These are phyloP conservation scores for Alternaria ethzedia DNA, from an alignment of 2,329 filamentous ascomycete species.

Conservation along the genomic window DNA sequence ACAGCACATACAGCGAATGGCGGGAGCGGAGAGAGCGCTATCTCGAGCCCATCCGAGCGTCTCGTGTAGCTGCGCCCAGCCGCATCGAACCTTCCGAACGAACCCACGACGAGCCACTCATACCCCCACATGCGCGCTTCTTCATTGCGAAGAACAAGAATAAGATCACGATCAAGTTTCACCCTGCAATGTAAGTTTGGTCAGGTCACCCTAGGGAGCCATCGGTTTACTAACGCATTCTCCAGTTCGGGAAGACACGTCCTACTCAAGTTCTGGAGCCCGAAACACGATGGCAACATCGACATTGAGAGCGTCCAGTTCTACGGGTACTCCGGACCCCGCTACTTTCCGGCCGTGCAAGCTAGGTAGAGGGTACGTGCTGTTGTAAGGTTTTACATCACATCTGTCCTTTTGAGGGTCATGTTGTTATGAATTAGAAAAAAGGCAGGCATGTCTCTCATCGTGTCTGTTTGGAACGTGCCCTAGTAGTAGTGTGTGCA, in stretches of 20 bases:
- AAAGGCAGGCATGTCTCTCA: background rate
- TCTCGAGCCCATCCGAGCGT: slow-evolving; percentile 37
- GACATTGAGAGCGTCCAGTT: slow-evolving; percentile 87
- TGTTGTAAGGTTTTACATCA: background rate
- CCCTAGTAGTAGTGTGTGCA: background rate
- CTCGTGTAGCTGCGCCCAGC: slow-evolving; percentile 41
- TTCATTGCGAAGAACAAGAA: slow-evolving; percentile 82
- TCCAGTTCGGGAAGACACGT: slow-evolving; percentile 77
- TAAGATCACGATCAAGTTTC: slow-evolving; percentile 85
- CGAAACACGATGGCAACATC: slow-evolving; percentile 76
- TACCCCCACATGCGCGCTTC: slow-evolving; percentile 80
- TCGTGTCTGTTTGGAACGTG: background rate
- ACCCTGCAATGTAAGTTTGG: slow-evolving; percentile 69
- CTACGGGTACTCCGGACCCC: slow-evolving; percentile 82
- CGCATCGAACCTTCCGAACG: slow-evolving; percentile 39
- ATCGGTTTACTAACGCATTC: background rate
- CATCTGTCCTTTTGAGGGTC: background rate
- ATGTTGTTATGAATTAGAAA: background rate
- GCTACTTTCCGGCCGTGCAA: slow-evolving; percentile 78
- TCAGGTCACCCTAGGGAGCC: background rate
- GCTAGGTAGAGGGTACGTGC: slow-evolving; percentile 18
- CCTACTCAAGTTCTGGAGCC: slow-evolving; percentile 88
- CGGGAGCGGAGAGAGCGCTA: slow-evolving; percentile 36
- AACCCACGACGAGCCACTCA: slow-evolving; percentile 48
- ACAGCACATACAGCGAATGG: slow-evolving; percentile 31